Conservation (phyloP, 768 basidiomycete species). For the Mycena latifolia region DNA sequence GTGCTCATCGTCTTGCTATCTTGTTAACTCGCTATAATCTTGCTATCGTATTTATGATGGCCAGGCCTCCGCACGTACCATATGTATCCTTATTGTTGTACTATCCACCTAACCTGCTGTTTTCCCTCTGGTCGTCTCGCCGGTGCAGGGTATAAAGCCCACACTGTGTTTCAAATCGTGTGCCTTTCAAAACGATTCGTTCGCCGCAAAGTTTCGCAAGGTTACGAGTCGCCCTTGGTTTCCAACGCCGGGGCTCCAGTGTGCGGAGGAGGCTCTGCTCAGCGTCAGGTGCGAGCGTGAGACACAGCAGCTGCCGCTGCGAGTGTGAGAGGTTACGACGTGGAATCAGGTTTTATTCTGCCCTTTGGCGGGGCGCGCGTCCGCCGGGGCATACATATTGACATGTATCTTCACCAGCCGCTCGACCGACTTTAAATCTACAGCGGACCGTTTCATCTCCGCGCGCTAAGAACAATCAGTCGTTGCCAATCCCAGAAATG, state of each 20-base stretch:
- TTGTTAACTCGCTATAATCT: constrained; percentile 12
- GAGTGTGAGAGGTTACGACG: too few relatives aligned
- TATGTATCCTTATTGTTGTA: neutral
- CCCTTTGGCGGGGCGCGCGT: constrained; percentile 16
- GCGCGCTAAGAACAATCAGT: constrained; percentile 48
- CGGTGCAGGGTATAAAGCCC: too few relatives aligned
- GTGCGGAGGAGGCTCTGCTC: too few relatives aligned
- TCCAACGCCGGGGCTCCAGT: too few relatives aligned
- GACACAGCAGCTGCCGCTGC: too few relatives aligned
- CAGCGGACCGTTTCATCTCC: constrained; percentile 52
- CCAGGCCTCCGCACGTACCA: neutral
- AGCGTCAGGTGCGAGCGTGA: too few relatives aligned
- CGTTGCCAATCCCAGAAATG: neutral
- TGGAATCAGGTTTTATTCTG: constrained; percentile 19
- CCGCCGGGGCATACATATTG: constrained; percentile 56
- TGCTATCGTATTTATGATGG: constrained; percentile 10
- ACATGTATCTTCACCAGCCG: constrained; percentile 57
- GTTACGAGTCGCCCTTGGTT: too few relatives aligned
- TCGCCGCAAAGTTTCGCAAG: too few relatives aligned
- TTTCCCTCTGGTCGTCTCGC: too few relatives aligned
- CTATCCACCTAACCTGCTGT: neutral
- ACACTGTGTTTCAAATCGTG: too few relatives aligned
- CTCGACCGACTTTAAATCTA: constrained; percentile 52
- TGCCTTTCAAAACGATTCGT: too few relatives aligned
- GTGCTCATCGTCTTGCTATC: constrained; percentile 1